phyloP scores from a whole-genome alignment of 192 early-diverging fungal species.

The Mortierella antarctica region DNA sequence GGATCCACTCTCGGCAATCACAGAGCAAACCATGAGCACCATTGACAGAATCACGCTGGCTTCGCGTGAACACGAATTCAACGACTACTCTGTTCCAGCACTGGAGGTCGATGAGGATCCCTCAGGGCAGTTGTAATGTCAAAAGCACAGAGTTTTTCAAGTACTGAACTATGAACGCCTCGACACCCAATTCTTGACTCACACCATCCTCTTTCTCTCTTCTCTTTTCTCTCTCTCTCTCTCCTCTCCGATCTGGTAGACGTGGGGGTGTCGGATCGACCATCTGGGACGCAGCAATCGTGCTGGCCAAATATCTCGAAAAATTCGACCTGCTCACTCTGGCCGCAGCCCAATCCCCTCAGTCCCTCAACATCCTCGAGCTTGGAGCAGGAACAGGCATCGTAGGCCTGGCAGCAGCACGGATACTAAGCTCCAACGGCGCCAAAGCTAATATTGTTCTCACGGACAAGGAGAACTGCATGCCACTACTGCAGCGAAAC shows the following conservation, averaged over 20 bases:
- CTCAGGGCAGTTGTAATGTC: constrained; percentile 32
- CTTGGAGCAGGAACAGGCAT: constrained; percentile 71
- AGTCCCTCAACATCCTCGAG: constrained; percentile 53
- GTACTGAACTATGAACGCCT: too few species aligned
- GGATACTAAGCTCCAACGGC: constrained; percentile 14
- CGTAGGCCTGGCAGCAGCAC: constrained; percentile 62
- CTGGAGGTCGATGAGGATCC: constrained; percentile 46
- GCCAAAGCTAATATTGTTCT: constrained; percentile 36
- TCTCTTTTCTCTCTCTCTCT: background rate
- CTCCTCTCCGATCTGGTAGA: constrained; percentile 4
- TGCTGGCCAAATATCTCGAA: constrained; percentile 41
- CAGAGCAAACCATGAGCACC: background rate
- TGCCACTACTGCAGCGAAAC: constrained; percentile 59
- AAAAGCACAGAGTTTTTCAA: too few species aligned
- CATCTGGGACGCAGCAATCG: constrained; percentile 51
- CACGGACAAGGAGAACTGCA: constrained; percentile 58
- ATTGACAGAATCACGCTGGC: constrained; percentile 23
- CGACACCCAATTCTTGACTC: background rate
- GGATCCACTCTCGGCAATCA: background rate
- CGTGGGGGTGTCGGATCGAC: constrained; percentile 51
- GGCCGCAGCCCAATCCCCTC: background rate
- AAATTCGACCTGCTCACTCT: background rate
- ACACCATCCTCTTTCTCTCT: background rate
- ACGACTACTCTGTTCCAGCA: constrained; percentile 21
- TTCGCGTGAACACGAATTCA: constrained; percentile 48